Evolutionary conservation across 2,329 filamentous ascomycete species (phyloP).

Genomic region (Microsporum canis): DNA sequence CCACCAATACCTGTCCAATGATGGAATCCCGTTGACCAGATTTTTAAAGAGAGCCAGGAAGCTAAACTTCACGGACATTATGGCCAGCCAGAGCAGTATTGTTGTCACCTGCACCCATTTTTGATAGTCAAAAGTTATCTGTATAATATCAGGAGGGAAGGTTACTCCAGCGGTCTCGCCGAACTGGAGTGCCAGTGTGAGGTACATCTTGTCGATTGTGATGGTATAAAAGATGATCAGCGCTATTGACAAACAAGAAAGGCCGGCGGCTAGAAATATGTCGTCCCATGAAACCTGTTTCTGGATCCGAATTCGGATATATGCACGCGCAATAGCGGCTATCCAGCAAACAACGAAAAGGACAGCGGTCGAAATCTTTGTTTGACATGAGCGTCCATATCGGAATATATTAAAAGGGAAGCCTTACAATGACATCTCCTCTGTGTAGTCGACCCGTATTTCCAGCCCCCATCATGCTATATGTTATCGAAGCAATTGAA

Average conservation of each 20-base stretch:
- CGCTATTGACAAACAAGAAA: not conserved
- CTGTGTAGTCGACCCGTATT: not conserved
- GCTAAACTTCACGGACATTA: constrained; percentile 1
- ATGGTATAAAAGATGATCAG: not conserved
- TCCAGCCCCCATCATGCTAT: not conserved
- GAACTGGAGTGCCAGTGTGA: not conserved
- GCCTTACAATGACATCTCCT: not conserved
- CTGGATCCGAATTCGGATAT: not conserved
- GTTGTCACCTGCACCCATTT: constrained; percentile 4
- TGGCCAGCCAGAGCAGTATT: not conserved
- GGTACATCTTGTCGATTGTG: constrained; percentile 1
- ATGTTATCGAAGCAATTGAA: not conserved
- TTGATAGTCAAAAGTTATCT: constrained; percentile 1
- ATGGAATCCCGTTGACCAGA: not conserved
- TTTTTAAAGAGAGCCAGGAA: not conserved
- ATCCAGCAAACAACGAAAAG: constrained; percentile 1
- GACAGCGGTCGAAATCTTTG: not conserved
- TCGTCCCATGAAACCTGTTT: constrained; percentile 3
- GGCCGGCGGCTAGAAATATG: not conserved
- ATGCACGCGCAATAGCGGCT: not conserved
- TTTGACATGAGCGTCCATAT: not conserved
- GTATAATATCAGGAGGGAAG: not conserved
- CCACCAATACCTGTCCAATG: not conserved
- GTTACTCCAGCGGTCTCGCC: not conserved
- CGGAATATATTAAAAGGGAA: too few relatives aligned